Percentiles rank a stretch among this genome's conserved stretches.
phyloP scores from a whole-genome alignment of 805 yeast species.

The Candida sphagnicola region DNA sequence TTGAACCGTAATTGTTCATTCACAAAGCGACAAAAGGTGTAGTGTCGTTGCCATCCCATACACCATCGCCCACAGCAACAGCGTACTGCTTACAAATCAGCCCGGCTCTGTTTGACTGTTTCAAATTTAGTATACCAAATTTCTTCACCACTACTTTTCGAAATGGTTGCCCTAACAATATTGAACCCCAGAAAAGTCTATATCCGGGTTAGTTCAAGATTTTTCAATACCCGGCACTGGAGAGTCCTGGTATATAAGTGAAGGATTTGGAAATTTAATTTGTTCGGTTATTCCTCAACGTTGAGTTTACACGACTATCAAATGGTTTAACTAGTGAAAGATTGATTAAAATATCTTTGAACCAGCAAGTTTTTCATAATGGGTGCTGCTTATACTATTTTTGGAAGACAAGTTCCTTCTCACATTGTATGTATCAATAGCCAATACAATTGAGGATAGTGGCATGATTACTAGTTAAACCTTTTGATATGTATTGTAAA shows the following conservation, averaged over 20 bases:
- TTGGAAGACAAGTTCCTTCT: constrained; percentile 44
- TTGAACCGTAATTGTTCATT: too few relatives aligned
- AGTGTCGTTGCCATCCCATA: too few relatives aligned
- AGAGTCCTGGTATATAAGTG: neutral
- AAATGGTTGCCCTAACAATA: neutral
- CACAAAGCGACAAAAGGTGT: too few relatives aligned
- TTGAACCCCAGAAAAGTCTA: neutral
- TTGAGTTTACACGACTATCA: neutral
- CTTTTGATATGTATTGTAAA: too few relatives aligned
- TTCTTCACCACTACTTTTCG: too few relatives aligned
- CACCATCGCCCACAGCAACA: too few relatives aligned
- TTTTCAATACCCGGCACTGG: neutral
- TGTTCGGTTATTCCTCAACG: neutral
- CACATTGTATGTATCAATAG: constrained; percentile 38
- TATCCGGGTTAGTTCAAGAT: neutral
- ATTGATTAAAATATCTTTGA: neutral
- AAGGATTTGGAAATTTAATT: neutral
- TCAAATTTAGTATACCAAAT: too few relatives aligned
- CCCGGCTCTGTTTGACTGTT: too few relatives aligned
- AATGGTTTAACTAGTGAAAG: neutral
- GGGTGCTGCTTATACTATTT: constrained; percentile 41
- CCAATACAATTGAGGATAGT: too few relatives aligned
- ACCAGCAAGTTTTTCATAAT: constrained; percentile 12
- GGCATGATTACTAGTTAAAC: too few relatives aligned
- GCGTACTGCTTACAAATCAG: too few relatives aligned